phyloP scores from a whole-genome alignment of 129 eudicot species.

The Chrysanthemum makinoi region DNA sequence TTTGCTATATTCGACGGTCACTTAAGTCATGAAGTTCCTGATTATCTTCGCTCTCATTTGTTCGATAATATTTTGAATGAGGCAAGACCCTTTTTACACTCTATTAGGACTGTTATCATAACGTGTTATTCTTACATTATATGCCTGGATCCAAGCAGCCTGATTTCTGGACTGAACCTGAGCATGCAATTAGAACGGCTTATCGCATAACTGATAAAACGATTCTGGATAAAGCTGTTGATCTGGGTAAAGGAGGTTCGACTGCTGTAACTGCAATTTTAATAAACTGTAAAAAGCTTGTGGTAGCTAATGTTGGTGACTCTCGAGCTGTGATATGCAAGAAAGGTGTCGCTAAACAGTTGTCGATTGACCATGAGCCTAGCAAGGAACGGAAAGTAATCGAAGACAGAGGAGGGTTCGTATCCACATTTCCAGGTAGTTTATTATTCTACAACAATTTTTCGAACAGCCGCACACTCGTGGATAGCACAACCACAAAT shows the following conservation, averaged over 20 bases:
- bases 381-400: conserved; percentile 60
- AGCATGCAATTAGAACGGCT: conserved; percentile 62
- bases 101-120: background rate
- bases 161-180: conserved; percentile 77
- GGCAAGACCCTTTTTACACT: conserved; percentile 35
- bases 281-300: conserved; percentile 66
- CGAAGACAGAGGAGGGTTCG: conserved; percentile 90
- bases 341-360: conserved; percentile 74
- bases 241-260: conserved; percentile 89
- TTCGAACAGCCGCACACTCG: background rate
- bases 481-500: background rate
- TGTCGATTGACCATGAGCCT: conserved; percentile 91
- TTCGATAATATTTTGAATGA: conserved; percentile 76
- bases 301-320: conserved; percentile 95
- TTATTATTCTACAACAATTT: background rate
- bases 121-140: background rate
- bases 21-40: conserved; percentile 86
- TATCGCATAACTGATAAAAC: conserved; percentile 68
- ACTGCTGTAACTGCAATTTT: conserved; percentile 95
- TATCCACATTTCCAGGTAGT: conserved; percentile 86
- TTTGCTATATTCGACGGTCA: conserved; percentile 93
- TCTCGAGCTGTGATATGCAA: conserved; percentile 84
- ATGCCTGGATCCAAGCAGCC: conserved; percentile 41
- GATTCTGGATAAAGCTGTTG: conserved; percentile 60
- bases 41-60: conserved; percentile 62